Base-by-base conservation (phyloP, 2,329 filamentous ascomycete genomes). In the Fusarium aywerte region DNA sequence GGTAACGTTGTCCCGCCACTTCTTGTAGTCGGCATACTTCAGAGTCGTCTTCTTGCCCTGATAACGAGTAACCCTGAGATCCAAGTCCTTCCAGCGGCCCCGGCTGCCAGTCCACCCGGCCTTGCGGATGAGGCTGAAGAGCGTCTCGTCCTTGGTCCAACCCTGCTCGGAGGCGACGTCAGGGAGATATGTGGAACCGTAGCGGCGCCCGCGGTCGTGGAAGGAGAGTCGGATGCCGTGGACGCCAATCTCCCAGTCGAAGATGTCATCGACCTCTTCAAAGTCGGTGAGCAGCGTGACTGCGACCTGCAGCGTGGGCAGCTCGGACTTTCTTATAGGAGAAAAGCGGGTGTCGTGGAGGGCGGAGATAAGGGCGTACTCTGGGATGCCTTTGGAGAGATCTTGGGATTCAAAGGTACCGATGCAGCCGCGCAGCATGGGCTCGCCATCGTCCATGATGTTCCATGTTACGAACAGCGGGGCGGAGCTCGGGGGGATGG, bases 401-500 rank as follows among this genome's bases (percentile, higher is more conserved):
- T 90, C 87, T 73, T 92, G 88, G 3, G 89, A 78, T 74, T 94
- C 91, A 75, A 98, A 99, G 4, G 95, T 99, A 70, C 96, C 96
- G 76, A 99, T 98, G 83, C 96, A 99, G 61, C 96, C 96, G 61
- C 96, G 90, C 39, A 99, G 86, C 23, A 85, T 86, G 76, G 90
- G 58, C 33, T 77, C 74, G 65, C 72, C 73, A 20, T 72, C 74
- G 29, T 74, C 74, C 54, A 93, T 72, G 1, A 87, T 92, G 80
- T 97, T 97, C 94, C 95, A 98, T 9, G 94, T 97, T 44, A 99
- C 92, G 77, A 98, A 98, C 36, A 98, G 85, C 1, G 95, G 95
- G 65, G 89, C 88, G 39, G 86, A 84, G 58, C 79, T 79, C 31
- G 72, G 67, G 69, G 75, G 42, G 58, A 58, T 73, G 15, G 80